These are phyloP conservation scores for Parasitella parasitica DNA, from an alignment of 371 early-diverging fungal species.

Conservation along the genomic window DNA sequence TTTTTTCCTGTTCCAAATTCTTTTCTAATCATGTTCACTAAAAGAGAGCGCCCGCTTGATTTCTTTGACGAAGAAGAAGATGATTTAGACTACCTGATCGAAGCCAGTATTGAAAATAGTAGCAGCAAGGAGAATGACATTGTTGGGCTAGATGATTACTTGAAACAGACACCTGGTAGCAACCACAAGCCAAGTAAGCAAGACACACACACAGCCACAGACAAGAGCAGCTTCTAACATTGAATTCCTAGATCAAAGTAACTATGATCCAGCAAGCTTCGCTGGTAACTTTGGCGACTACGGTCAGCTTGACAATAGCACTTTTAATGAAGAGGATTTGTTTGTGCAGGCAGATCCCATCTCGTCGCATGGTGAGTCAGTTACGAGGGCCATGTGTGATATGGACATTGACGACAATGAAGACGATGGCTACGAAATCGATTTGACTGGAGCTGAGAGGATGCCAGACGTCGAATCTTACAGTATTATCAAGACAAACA, in stretches of 20 bases:
- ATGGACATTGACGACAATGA: slow-evolving; percentile 13
- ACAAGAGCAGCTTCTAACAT: not conserved
- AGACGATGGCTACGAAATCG: not conserved
- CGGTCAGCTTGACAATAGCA: not conserved
- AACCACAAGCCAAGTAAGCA: not conserved
- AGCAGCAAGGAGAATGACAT: slow-evolving; percentile 4
- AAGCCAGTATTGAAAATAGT: slow-evolving; percentile 4
- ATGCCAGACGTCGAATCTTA: not conserved
- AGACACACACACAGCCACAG: not conserved
- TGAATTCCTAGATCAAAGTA: not conserved
- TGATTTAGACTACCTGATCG: slow-evolving; percentile 18
- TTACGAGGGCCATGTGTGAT: not conserved
- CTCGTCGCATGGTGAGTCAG: not conserved
- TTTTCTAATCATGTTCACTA: slow-evolving; percentile 1
- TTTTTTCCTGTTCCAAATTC: slow-evolving; percentile 7
- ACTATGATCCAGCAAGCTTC: not conserved
- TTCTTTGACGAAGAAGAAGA: slow-evolving; percentile 16
- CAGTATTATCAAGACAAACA: not conserved
- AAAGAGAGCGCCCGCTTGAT: slow-evolving; percentile 7
- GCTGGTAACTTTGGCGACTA: not conserved
- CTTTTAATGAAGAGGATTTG: not conserved
- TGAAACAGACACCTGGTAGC: slow-evolving; percentile 4
- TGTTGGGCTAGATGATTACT: slow-evolving; percentile 9
- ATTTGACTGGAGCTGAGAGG: not conserved
- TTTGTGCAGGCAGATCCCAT: not conserved